Percentiles rank a stretch among this genome's conserved stretches.
Evolutionary conservation across 176 grass and related monocot species (phyloP).

Genomic region (Areca catechu): DNA sequence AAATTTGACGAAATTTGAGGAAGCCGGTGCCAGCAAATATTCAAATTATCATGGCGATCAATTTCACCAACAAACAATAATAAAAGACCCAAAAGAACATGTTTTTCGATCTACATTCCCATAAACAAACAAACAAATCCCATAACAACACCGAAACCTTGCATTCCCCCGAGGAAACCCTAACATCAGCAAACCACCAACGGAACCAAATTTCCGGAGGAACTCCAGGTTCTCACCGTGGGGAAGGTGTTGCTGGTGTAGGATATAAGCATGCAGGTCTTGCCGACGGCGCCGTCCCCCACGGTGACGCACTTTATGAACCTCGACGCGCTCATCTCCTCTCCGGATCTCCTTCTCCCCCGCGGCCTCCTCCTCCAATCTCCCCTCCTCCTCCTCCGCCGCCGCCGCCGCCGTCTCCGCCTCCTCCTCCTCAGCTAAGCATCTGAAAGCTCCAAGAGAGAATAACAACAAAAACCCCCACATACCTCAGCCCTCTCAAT

Average conservation of each 20-base stretch:
- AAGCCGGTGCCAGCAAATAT: too few relatives aligned
- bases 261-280: conserved; percentile 47
- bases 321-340: conserved; percentile 36
- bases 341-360: background rate
- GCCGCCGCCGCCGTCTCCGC: background rate
- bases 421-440: background rate
- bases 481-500: background rate
- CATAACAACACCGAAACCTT: too few relatives aligned
- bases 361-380: background rate
- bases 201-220: too few relatives aligned
- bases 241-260: conserved; percentile 43
- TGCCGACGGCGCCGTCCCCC: conserved; percentile 37
- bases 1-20: too few relatives aligned
- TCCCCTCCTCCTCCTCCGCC: too few relatives aligned
- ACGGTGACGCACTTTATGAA: conserved; percentile 44
- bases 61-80: too few relatives aligned
- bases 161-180: too few relatives aligned
- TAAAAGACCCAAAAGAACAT: too few relatives aligned
- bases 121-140: too few relatives aligned
- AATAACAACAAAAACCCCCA: background rate
- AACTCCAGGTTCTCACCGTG: conserved; percentile 18
- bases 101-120: too few relatives aligned
- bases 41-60: too few relatives aligned
- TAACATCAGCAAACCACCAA: too few relatives aligned
- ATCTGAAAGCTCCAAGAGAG: conserved; percentile 4